Conservation (phyloP, 306 rosid species). For the Citrullus mucosospermus region DNA sequence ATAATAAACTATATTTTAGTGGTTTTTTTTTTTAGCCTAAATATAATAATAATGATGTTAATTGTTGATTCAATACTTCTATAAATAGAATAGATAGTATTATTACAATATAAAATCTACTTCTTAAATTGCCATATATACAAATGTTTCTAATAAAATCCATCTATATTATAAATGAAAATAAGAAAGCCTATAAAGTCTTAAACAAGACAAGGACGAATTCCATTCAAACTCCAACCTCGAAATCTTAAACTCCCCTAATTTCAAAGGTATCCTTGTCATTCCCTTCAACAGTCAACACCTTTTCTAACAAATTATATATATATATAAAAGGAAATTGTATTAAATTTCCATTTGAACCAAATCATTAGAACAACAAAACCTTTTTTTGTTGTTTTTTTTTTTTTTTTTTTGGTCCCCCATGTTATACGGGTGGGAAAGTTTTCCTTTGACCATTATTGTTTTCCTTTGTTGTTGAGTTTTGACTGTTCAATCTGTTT, state of each 20-base stretch:
- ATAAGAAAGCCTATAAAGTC: too few relatives aligned
- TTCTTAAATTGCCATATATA: too few relatives aligned
- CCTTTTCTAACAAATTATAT: background rate
- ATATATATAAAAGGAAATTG: background rate
- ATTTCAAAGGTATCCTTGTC: background rate
- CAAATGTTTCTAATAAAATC: too few relatives aligned
- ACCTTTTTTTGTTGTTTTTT: background rate
- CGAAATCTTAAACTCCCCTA: conserved; percentile 2
- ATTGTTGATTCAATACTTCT: too few relatives aligned
- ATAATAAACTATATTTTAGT: too few relatives aligned
- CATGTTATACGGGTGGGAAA: background rate
- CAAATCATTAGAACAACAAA: too few relatives aligned
- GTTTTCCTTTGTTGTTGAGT: background rate
- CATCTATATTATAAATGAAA: too few relatives aligned
- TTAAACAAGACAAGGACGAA: background rate
- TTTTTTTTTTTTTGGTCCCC: background rate
- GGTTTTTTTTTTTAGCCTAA: too few relatives aligned
- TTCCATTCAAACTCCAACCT: background rate
- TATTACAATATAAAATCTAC: too few relatives aligned
- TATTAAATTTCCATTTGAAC: background rate
- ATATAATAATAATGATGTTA: too few relatives aligned
- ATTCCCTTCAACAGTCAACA: background rate
- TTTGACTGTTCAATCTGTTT: background rate
- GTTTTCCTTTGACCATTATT: background rate
- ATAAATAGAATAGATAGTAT: too few relatives aligned